Base-by-base conservation (phyloP, 352 stramenopile genomes). In the Phytophthora colocasiae region DNA sequence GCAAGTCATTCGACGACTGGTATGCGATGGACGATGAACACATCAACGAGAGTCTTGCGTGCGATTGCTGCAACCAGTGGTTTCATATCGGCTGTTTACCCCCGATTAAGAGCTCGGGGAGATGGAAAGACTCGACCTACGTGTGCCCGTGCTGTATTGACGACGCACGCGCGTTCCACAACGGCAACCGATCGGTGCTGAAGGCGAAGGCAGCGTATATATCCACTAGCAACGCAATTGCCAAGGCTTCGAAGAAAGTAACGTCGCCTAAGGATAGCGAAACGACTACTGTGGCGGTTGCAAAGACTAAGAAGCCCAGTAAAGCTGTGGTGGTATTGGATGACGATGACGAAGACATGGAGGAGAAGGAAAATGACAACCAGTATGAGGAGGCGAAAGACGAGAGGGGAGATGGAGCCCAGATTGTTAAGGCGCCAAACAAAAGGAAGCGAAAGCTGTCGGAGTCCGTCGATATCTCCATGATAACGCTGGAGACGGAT, bases 21-120 rank as follows among this genome's bases (percentile, higher is more conserved):
- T 96, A 96, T 66, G 74, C 85, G 10, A 96, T 96, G 87, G 87
- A 96, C 62, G 87, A 96, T 66, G 87, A 96, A 57, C 85, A 85
- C 58, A 92, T 96, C 50, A 96, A 96, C 63, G 87, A 96, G 61
- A 93, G 84, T 58, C 71, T 96, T n/a, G 87, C 87, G 15, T 96
- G 87, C 77, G 87, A 96, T 61, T 92, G 87, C 71, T 96, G 87
- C 67, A 96, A 96, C 66, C 76, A 83, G 12, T 96, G 87, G 87
- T 96, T 96, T 64, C 87, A 96, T 64, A 96, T 96, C 38, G 84
- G 81, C 49, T 96, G 87, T 47, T 54, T 96, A 14, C 87, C 87
- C 19, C 83, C 83, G 19, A 93, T 96, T 63, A 96, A 96, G 66
- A 92, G 83, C 70, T 91, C 80, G 1, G 87, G 87, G 11, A 72